phyloP scores from a whole-genome alignment of 2,329 filamentous ascomycete species.

The Ascochyta viciae-villosae region DNA sequence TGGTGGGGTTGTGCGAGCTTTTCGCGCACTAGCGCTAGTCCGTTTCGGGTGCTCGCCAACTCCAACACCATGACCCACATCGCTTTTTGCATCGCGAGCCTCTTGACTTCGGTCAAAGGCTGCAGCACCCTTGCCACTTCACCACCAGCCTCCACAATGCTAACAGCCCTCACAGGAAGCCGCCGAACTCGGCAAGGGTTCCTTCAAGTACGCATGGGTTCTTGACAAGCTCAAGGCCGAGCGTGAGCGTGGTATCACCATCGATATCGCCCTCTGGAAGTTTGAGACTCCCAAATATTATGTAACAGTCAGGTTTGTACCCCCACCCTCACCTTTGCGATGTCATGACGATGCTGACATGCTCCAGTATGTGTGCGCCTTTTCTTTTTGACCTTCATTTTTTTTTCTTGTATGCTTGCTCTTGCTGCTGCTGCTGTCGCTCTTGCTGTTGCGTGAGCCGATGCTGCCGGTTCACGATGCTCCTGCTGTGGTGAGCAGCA shows the following conservation, averaged over 20 bases:
- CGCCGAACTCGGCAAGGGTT: conserved; percentile 98
- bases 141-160: conserved; percentile 35
- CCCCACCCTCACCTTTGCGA: no score
- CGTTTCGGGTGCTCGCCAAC: conserved; percentile 38
- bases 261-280: conserved; percentile 99
- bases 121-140: background rate
- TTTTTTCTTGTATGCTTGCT: no score
- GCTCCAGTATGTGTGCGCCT: no score
- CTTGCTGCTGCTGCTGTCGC: no score
- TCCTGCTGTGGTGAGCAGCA: no score
- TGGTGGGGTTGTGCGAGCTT: conserved; percentile 52
- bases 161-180: conserved; percentile 75
- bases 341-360: no score
- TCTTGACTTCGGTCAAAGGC: conserved; percentile 6
- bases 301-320: conserved; percentile 77
- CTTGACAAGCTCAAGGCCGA: conserved; percentile 99
- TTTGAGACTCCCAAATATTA: conserved; percentile 99
- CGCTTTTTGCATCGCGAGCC: conserved; percentile 12
- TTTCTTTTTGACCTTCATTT: no score
- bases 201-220: conserved; percentile 99
- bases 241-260: conserved; percentile 99
- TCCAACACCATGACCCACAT: conserved; percentile 44
- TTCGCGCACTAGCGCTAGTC: conserved; percentile 47
- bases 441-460: no score
- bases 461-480: no score